phyloP scores from a whole-genome alignment of 352 stramenopile genomes.

The Pythium aquatile region DNA sequence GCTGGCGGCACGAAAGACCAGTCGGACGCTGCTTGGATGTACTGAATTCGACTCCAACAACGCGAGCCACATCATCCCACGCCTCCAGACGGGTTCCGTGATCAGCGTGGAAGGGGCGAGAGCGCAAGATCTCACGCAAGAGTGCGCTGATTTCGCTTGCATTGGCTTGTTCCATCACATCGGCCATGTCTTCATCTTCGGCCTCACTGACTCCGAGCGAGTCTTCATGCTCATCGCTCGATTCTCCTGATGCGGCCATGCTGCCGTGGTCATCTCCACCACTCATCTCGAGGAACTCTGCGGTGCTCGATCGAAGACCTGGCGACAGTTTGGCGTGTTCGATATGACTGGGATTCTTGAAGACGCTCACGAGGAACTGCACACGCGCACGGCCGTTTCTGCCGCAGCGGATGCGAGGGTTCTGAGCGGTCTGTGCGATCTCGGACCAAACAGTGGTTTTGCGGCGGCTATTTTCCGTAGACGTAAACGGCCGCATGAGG shows the following conservation, averaged over 20 bases:
- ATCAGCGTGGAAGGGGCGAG: slow-evolving; percentile 4
- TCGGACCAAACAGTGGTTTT: background rate
- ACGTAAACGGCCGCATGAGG: slow-evolving; percentile 10
- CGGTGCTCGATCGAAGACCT: background rate
- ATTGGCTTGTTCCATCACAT: background rate
- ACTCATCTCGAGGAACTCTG: background rate
- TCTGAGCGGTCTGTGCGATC: slow-evolving; percentile 2
- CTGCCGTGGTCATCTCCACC: background rate
- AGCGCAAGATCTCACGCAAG: slow-evolving; percentile 6
- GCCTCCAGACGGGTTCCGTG: background rate
- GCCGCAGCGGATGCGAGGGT: slow-evolving; percentile 3
- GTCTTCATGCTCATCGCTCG: background rate
- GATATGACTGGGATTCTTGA: slow-evolving; percentile 9
- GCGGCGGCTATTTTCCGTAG: background rate
- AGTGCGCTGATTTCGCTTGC: slow-evolving; percentile 5
- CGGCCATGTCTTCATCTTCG: background rate
- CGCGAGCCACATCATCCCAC: slow-evolving; percentile 7
- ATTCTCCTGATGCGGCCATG: background rate
- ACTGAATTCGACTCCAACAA: background rate
- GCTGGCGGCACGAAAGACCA: background rate
- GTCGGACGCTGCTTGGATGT: background rate
- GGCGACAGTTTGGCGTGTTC: slow-evolving; percentile 1
- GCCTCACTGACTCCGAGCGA: background rate
- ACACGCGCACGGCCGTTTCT: background rate
- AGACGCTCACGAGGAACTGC: background rate